Evolutionary conservation across 2,329 filamentous ascomycete species (phyloP).

Genomic region (Ascochyta rabiei): DNA sequence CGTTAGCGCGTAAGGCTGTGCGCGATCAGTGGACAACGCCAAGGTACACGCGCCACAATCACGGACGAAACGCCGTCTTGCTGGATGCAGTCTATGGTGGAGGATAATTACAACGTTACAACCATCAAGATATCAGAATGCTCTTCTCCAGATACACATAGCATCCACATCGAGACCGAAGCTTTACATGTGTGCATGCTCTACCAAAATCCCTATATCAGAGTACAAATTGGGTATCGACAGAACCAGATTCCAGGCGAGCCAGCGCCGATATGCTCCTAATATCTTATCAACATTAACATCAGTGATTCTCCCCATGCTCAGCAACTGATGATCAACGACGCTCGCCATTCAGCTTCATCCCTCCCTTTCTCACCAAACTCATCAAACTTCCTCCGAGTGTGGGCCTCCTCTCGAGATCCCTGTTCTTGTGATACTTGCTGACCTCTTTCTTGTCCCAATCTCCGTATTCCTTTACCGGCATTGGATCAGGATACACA

Average conservation of each 20-base stretch:
- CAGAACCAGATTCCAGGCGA: slow-evolving; percentile 11
- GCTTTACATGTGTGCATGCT: too few relatives aligned
- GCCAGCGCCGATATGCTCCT: slow-evolving; percentile 7
- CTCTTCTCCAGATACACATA: too few relatives aligned
- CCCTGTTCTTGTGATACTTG: slow-evolving; percentile 24
- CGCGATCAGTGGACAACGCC: not conserved
- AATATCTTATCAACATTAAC: too few relatives aligned
- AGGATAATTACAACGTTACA: too few relatives aligned
- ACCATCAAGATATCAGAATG: too few relatives aligned
- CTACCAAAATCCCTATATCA: not conserved
- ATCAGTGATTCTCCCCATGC: too few relatives aligned
- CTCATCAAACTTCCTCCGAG: slow-evolving; percentile 35
- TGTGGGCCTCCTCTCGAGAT: slow-evolving; percentile 35
- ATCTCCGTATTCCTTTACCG: slow-evolving; percentile 7
- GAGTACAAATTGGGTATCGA: slow-evolving; percentile 5
- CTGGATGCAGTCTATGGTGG: too few relatives aligned
- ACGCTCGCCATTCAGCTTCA: slow-evolving; percentile 15
- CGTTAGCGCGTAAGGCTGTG: slow-evolving; percentile 13
- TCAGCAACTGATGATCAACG: slow-evolving; percentile 1
- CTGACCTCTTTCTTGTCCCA: slow-evolving; percentile 23
- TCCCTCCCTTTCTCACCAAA: slow-evolving; percentile 21
- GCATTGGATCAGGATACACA: not conserved
- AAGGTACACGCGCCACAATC: too few relatives aligned
- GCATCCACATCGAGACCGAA: too few relatives aligned
- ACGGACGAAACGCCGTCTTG: too few relatives aligned